phyloP scores from a whole-genome alignment of 2,329 filamentous ascomycete genomes.

The Penicillium sp. region DNA sequence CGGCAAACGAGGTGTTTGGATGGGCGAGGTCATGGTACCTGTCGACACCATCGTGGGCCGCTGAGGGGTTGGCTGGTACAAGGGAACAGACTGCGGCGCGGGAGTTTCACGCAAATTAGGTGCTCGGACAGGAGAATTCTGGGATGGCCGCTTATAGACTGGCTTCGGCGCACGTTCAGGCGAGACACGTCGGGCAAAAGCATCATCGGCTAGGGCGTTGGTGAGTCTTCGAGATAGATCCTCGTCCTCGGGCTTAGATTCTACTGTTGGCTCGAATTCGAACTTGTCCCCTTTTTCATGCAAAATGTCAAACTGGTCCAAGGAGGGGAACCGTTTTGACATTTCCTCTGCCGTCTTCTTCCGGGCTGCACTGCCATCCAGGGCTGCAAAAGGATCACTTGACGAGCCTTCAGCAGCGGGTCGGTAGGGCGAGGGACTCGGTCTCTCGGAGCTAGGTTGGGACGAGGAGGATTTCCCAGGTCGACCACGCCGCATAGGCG shows the following conservation, averaged over 20 bases:
- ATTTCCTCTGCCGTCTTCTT: constrained; percentile 68
- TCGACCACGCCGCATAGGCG: constrained; percentile 87
- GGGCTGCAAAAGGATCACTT: constrained; percentile 83
- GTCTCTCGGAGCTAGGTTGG: constrained; percentile 50
- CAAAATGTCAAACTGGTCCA: constrained; percentile 88
- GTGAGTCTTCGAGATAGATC: constrained; percentile 65
- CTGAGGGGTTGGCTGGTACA: constrained; percentile 46
- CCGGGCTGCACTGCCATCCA: constrained; percentile 65
- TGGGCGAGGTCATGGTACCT: constrained; percentile 73
- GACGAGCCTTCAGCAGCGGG: constrained; percentile 48
- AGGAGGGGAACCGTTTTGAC: constrained; percentile 78
- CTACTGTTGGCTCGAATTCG: constrained; percentile 66
- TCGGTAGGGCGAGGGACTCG: constrained; percentile 66
- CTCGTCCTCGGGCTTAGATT: constrained; percentile 44
- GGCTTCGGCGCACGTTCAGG: constrained; percentile 32
- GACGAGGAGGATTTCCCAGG: constrained; percentile 54
- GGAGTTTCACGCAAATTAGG: constrained; percentile 24
- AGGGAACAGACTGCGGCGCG: constrained; percentile 26
- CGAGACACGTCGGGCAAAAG: constrained; percentile 59
- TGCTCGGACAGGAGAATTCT: constrained; percentile 25
- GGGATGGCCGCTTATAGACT: constrained; percentile 22
- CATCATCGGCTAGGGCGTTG: constrained; percentile 78
- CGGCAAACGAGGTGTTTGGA: constrained; percentile 39
- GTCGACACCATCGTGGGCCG: constrained; percentile 60
- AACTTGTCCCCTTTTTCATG: constrained; percentile 83